A percentile compares a stretch with the other conserved stretches of the same genome.
Evolutionary conservation across 805 yeast genomes (phyloP).

Genomic region (Ogataea minuta): DNA sequence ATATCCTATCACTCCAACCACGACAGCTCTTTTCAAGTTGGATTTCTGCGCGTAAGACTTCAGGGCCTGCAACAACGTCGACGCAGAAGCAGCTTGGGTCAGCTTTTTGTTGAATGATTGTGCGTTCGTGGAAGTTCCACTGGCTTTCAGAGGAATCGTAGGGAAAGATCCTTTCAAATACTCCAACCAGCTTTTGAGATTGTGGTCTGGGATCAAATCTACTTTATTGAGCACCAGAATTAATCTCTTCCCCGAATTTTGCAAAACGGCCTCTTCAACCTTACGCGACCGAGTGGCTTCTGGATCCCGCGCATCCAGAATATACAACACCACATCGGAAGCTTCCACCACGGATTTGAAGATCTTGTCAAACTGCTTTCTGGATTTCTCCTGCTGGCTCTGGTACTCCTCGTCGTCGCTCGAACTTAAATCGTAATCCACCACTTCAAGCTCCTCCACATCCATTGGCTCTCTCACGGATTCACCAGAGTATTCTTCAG

Average conservation of each 20-base stretch:
- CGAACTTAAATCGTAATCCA: slow-evolving; percentile 47
- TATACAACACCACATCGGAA: slow-evolving; percentile 86
- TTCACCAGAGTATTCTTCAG: slow-evolving; percentile 64
- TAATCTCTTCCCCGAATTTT: slow-evolving; percentile 76
- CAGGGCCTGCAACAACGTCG: slow-evolving; percentile 70
- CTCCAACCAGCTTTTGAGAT: slow-evolving; percentile 78
- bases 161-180: slow-evolving; percentile 83
- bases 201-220: slow-evolving; percentile 86
- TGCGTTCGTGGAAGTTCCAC: slow-evolving; percentile 69
- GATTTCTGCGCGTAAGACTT: slow-evolving; percentile 83
- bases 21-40: slow-evolving; percentile 81
- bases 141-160: slow-evolving; percentile 82
- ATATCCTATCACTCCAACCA: slow-evolving; percentile 95
- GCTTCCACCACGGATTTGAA: slow-evolving; percentile 92
- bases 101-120: slow-evolving; percentile 70
- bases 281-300: slow-evolving; percentile 89
- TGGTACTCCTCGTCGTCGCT: slow-evolving; percentile 40
- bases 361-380: slow-evolving; percentile 90
- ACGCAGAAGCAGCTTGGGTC: slow-evolving; percentile 69
- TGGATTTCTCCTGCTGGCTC: slow-evolving; percentile 64
- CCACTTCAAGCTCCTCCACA: slow-evolving; percentile 44
- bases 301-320: slow-evolving; percentile 97
- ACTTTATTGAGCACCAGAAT: slow-evolving; percentile 87
- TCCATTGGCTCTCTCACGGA: slow-evolving; percentile 37
- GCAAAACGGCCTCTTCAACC: slow-evolving; percentile 86